Evolutionary conservation across 129 eudicot genomes (phyloP), one percentile per base, ranked within the genome.

Genomic region (Tagetes patula): DNA sequence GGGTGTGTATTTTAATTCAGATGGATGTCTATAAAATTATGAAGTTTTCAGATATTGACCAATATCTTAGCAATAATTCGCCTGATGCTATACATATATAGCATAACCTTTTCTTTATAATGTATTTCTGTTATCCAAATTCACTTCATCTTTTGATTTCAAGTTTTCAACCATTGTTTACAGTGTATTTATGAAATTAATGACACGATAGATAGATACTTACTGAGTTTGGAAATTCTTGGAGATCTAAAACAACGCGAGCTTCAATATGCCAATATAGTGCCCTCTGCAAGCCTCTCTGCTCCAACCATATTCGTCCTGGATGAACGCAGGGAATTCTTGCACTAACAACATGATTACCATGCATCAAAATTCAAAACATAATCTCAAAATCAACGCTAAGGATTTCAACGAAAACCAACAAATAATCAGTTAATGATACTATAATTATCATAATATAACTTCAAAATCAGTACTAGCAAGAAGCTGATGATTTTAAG

Each of bases 241-340:
- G 88, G 70, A 93, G 95, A 93, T 93, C 98, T 82, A 93, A 82
- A 42, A 93, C 98, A 59, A 90, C 96, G 27, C 96, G 98, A 74
- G 96, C 96, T 83, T 93, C 98, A 68, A 93, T 93, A 76, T 87
- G 96, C 96, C 98, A 93, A 80, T 90, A 93, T 31, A 90, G 72
- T 14, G 98, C 87, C 73, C 92, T 85, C 75, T 93, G 96, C 80
- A 89, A 73, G 45, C 98, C 98, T 90, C 96, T 86, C 60, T 93
- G 98, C 73, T 93, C 96, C 85, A 93, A 81, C 98, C 98, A 93
- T 83, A 93, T 85, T 77, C 98, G 73, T 75, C 96, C 98, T 5
- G 96, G 96, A 75, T 86, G 86, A 40, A 92, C 90, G 58, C 98
- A 93, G 10, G 98, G 96, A 74, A 93, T 93, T 73, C 88, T 86